A percentile compares a stretch with the other conserved stretches of the same genome.
Evolutionary conservation across 2,329 filamentous ascomycete species (phyloP).

Genomic region (Raffaelea deltoideospora): DNA sequence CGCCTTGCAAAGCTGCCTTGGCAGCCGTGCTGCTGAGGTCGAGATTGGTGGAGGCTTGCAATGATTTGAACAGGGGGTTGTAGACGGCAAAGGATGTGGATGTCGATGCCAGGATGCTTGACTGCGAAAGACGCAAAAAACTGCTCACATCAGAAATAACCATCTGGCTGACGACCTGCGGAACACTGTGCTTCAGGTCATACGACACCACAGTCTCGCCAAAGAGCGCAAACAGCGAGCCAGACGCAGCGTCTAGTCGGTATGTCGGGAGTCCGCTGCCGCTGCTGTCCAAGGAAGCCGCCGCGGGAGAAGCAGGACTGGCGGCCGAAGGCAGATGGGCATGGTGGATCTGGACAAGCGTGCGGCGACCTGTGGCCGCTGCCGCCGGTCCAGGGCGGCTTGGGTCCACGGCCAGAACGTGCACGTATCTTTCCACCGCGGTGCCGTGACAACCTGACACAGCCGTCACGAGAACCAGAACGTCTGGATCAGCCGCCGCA

Average conservation of each 20-base stretch:
- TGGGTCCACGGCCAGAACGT: constrained; percentile 16
- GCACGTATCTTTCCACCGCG: constrained; percentile 17
- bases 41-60: constrained; percentile 34
- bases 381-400: constrained; percentile 6
- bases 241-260: constrained; percentile 46
- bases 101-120: constrained; percentile 49
- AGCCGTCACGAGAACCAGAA: constrained; percentile 36
- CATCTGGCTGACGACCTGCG: constrained; percentile 41
- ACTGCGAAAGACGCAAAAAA: constrained; percentile 51
- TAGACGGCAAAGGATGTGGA: constrained; percentile 42
- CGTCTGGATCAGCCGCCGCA: constrained; percentile 32
- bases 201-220: constrained; percentile 42
- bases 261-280: too few species aligned
- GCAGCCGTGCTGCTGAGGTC: constrained; percentile 12
- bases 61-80: constrained; percentile 51
- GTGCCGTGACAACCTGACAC: constrained; percentile 14
- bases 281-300: constrained; percentile 6
- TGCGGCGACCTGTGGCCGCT: constrained; percentile 7
- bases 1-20: not conserved
- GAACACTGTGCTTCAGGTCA: constrained; percentile 47
- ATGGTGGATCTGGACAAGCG: constrained; percentile 12
- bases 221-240: constrained; percentile 45
- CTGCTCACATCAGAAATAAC: constrained; percentile 37
- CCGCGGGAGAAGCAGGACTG: not conserved
- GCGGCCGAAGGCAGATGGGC: constrained; percentile 4